These are phyloP conservation scores for Syzygium malaccense DNA, from an alignment of 441 rosid genomes.

Conservation along the genomic window DNA sequence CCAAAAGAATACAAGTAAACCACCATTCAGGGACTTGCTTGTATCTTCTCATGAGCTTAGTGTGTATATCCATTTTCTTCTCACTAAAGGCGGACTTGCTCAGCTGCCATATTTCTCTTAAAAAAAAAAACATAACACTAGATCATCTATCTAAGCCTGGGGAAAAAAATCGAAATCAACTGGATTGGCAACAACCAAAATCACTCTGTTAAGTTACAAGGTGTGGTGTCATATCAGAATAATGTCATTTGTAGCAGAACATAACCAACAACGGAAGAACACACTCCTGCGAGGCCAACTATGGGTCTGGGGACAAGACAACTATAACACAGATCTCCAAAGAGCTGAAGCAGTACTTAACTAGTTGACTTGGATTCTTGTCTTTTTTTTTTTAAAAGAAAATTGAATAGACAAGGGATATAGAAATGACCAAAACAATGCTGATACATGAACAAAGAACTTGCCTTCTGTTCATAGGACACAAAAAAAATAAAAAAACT, in stretches of 20 bases:
- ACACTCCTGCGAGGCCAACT: background rate
- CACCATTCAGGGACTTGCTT: conserved; percentile 55
- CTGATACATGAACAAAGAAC: background rate
- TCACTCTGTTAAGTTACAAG: background rate
- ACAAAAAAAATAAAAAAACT: background rate
- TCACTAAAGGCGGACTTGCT: conserved; percentile 34
- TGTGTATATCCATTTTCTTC: conserved; percentile 50
- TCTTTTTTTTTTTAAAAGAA: background rate
- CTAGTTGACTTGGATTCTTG: background rate
- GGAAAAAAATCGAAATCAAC: background rate
- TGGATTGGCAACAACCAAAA: background rate
- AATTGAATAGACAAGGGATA: background rate
- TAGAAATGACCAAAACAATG: background rate
- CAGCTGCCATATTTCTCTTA: conserved; percentile 35
- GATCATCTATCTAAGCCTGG: background rate
- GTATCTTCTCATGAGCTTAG: conserved; percentile 51
- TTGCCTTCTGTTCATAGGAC: background rate
- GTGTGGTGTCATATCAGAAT: background rate
- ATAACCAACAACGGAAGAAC: background rate
- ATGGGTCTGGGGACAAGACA: background rate
- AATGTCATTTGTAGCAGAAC: background rate
- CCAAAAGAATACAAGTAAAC: conserved; percentile 31
- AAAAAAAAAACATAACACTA: background rate
- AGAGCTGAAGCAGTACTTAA: background rate
- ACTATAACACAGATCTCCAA: background rate